A percentile compares a stretch with the other conserved stretches of the same genome.
Evolutionary conservation across 306 rosid genomes (phyloP).

Genomic region (Pterocarpus macrocarpus): DNA sequence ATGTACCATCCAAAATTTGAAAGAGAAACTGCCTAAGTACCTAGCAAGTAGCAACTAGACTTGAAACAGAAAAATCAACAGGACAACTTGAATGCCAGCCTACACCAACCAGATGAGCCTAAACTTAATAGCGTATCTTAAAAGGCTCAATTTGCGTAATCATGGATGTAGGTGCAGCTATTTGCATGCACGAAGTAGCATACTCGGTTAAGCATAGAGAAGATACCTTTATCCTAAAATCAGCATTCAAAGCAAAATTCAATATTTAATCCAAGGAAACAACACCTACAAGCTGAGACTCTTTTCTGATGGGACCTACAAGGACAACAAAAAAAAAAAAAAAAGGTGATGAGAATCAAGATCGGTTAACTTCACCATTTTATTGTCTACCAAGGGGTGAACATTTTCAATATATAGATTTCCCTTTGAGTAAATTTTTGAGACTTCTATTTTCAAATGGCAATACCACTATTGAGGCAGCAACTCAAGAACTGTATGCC

Average conservation of each 20-base stretch:
- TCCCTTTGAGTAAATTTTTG: background rate
- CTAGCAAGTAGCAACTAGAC: no score
- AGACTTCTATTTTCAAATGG: background rate
- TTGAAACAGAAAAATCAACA: background rate
- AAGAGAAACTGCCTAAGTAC: background rate
- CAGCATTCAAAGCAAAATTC: no score
- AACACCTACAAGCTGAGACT: slow-evolving; percentile 1
- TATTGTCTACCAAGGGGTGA: slow-evolving; percentile 22
- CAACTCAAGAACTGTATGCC: background rate
- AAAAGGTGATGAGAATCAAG: slow-evolving; percentile 17
- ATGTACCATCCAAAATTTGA: background rate
- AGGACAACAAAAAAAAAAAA: slow-evolving; percentile 9
- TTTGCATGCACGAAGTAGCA: slow-evolving; percentile 7
- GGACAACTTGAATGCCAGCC: background rate
- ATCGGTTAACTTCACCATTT: background rate
- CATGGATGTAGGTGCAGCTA: slow-evolving; percentile 17
- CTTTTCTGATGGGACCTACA: background rate
- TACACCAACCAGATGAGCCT: no score
- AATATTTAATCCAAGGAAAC: slow-evolving; percentile 10
- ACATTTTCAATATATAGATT: background rate
- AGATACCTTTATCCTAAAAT: slow-evolving; percentile 30
- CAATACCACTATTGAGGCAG: no score
- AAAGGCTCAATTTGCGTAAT: background rate
- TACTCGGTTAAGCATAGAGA: background rate
- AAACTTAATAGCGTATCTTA: background rate